Percentiles rank a stretch among this genome's conserved stretches.
These are phyloP conservation scores for Phytopythium boreale DNA, from an alignment of 352 stramenopile species.

Conservation along the genomic window DNA sequence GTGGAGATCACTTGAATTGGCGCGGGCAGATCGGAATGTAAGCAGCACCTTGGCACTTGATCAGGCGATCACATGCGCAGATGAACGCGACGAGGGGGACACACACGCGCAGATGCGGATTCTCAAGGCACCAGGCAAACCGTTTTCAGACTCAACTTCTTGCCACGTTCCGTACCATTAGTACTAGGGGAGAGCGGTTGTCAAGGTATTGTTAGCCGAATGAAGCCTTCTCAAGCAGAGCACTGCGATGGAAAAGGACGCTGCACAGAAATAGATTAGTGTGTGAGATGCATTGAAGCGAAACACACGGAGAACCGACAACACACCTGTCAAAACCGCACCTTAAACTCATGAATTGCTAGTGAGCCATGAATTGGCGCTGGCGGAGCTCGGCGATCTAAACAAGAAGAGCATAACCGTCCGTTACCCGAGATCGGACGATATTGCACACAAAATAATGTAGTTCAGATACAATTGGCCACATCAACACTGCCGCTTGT, in stretches of 20 bases:
- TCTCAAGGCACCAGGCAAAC: not conserved
- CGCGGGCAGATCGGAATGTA: not conserved
- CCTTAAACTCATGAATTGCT: not conserved
- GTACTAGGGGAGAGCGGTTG: not conserved
- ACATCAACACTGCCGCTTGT: not conserved
- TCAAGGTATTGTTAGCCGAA: not conserved
- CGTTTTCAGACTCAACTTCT: constrained; percentile 2
- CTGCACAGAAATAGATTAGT: not conserved
- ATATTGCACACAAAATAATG: not conserved
- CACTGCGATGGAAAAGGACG: not conserved
- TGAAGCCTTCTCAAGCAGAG: not conserved
- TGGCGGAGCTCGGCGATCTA: not conserved
- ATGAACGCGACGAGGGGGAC: not conserved
- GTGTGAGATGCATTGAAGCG: not conserved
- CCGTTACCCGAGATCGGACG: not conserved
- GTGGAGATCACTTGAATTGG: not conserved
- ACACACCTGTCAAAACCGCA: not conserved
- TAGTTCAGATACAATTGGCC: not conserved
- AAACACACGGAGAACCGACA: not conserved
- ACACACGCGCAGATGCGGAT: not conserved
- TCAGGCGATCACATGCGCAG: not conserved
- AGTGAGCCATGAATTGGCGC: not conserved
- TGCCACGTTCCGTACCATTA: not conserved
- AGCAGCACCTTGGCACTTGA: not conserved
- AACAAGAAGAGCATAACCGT: not conserved